Percentiles rank a stretch among this genome's conserved stretches.
Conservation (phyloP, 495 filamentous ascomycete genomes). For the Parmelia sp. region DNA sequence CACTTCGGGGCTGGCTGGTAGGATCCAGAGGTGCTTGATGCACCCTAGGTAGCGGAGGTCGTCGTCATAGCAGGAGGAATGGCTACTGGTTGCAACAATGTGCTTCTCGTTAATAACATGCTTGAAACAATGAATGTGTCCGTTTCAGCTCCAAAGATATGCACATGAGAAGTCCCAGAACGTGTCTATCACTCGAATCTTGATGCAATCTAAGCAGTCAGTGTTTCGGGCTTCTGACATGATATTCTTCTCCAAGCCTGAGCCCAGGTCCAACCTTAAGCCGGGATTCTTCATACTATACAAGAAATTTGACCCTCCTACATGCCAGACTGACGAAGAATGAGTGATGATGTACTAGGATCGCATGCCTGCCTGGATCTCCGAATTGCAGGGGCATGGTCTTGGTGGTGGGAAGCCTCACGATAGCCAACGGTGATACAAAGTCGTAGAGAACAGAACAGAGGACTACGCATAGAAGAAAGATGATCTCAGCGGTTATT, state of each 20-base stretch:
- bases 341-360: too few relatives aligned
- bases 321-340: not conserved
- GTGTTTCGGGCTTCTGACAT: too few relatives aligned
- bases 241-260: slow-evolving; percentile 8
- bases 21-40: not conserved
- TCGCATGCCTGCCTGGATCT: too few relatives aligned
- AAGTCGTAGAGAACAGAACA: too few relatives aligned
- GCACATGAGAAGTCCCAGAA: not conserved
- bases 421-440: too few relatives aligned
- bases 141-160: not conserved
- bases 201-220: too few relatives aligned
- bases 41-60: not conserved
- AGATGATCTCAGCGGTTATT: too few relatives aligned
- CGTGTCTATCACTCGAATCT: not conserved
- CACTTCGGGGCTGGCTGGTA: not conserved
- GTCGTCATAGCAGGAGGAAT: not conserved
- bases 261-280: not conserved
- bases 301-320: not conserved
- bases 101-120: not conserved
- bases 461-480: too few relatives aligned
- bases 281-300: not conserved
- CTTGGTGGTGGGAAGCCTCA: too few relatives aligned
- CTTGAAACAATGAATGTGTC: too few relatives aligned
- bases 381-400: too few relatives aligned
- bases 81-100: not conserved